These are phyloP conservation scores for Erysimum cheiri DNA, from an alignment of 441 rosid species.

Conservation along the genomic window DNA sequence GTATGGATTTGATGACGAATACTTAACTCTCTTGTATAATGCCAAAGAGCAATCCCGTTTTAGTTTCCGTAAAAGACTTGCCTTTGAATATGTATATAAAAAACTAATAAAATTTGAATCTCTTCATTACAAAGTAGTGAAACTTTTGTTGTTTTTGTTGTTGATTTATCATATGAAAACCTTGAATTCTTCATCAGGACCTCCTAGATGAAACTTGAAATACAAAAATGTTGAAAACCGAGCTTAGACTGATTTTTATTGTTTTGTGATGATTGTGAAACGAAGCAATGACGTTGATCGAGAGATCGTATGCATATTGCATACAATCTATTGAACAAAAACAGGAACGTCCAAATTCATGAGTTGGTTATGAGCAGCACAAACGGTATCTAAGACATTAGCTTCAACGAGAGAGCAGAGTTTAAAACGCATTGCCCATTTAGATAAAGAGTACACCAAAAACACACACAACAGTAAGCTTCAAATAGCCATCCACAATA, in stretches of 20 bases:
- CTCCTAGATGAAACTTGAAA: not conserved
- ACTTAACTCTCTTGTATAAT: constrained; percentile 12
- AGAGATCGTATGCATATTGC: not conserved
- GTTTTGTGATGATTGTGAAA: not conserved
- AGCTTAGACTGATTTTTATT: no score
- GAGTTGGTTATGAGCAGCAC: constrained; percentile 10
- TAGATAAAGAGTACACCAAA: constrained; percentile 20
- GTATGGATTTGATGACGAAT: constrained; percentile 34
- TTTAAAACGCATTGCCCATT: constrained; percentile 10
- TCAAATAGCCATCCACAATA: constrained; percentile 29
- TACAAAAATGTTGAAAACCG: not conserved
- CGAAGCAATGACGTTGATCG: not conserved
- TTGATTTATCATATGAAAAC: not conserved
- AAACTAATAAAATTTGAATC: constrained; percentile 20
- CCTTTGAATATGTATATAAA: constrained; percentile 17
- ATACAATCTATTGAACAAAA: not conserved
- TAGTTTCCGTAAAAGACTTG: constrained; percentile 23
- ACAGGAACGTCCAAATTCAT: not conserved
- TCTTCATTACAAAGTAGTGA: not conserved
- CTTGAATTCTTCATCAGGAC: not conserved
- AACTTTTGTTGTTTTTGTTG: not conserved
- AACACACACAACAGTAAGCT: constrained; percentile 33
- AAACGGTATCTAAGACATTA: not conserved
- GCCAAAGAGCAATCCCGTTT: constrained; percentile 23
- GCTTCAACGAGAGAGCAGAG: constrained; percentile 12